A percentile compares a stretch with the other conserved stretches of the same genome.
These are phyloP conservation scores for Pholiota microspora DNA, from an alignment of 768 basidiomycete species.

Conservation along the genomic window DNA sequence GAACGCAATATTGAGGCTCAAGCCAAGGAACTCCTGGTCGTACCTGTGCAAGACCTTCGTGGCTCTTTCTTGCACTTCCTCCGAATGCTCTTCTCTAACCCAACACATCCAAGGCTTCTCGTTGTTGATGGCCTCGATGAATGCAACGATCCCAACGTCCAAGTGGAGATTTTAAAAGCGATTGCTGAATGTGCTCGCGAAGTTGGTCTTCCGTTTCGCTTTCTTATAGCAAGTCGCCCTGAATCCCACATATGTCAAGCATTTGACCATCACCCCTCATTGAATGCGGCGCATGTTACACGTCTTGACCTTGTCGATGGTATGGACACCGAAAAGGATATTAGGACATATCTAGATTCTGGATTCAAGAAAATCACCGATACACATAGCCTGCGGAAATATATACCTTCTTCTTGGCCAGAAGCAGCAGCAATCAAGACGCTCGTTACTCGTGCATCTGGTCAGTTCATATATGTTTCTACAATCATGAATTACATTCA, in stretches of 20 bases:
- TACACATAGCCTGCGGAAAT: constrained; percentile 8
- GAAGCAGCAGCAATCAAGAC: neutral
- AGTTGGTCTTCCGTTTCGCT: constrained; percentile 11
- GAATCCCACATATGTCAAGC: constrained; percentile 14
- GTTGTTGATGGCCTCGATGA: constrained; percentile 20
- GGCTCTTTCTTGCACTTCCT: neutral
- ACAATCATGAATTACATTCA: constrained; percentile 20
- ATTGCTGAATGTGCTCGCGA: constrained; percentile 6
- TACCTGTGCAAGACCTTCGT: constrained; percentile 7
- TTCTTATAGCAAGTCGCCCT: constrained; percentile 18
- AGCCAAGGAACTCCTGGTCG: constrained; percentile 10
- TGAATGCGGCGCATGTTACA: neutral
- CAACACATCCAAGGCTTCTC: constrained; percentile 9
- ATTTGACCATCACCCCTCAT: constrained; percentile 8
- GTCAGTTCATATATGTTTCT: constrained; percentile 21
- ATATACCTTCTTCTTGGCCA: constrained; percentile 16
- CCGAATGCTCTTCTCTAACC: neutral
- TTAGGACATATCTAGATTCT: constrained; percentile 9
- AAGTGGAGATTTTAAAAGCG: constrained; percentile 6
- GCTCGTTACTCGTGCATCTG: constrained; percentile 17
- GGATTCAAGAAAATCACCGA: constrained; percentile 13
- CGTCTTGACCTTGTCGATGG: constrained; percentile 8
- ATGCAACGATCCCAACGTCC: constrained; percentile 9
- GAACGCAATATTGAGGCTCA: constrained; percentile 6
- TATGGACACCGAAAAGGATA: constrained; percentile 9